phyloP scores from a whole-genome alignment of 805 yeast species.

The Lipomyces yamadae region DNA sequence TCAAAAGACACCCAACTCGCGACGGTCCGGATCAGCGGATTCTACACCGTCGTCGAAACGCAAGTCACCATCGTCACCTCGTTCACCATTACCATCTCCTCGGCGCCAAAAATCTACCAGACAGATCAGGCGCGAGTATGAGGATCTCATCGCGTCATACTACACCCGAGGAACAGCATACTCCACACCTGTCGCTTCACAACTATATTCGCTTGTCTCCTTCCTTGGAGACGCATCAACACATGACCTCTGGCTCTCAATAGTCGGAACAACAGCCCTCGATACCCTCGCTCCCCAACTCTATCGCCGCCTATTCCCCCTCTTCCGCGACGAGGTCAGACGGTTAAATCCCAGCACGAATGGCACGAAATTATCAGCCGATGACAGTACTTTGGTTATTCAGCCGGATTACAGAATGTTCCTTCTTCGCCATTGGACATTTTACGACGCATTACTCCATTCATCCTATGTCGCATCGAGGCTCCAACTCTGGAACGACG shows the following conservation, averaged over 20 bases:
- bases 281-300: conserved; percentile 72
- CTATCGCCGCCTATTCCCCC: conserved; percentile 71
- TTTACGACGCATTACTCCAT: conserved; percentile 87
- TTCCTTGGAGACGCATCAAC: conserved; percentile 77
- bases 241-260: conserved; percentile 80
- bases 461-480: conserved; percentile 92
- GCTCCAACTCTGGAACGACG: conserved; percentile 85
- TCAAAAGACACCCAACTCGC: neutral
- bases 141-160: conserved; percentile 68
- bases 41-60: conserved; percentile 36
- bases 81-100: conserved; percentile 33
- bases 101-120: conserved; percentile 45
- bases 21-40: conserved; percentile 1
- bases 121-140: conserved; percentile 50
- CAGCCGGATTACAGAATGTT: conserved; percentile 88
- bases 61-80: conserved; percentile 43
- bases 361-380: conserved; percentile 30
- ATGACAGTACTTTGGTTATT: conserved; percentile 54
- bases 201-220: conserved; percentile 77
- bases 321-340: conserved; percentile 79
- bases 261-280: conserved; percentile 84
- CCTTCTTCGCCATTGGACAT: conserved; percentile 87
- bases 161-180: conserved; percentile 83
- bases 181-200: conserved; percentile 74
- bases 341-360: conserved; percentile 58